Evolutionary conservation across 2,329 filamentous ascomycete genomes (phyloP).

Genomic region (Neonectria faginata): DNA sequence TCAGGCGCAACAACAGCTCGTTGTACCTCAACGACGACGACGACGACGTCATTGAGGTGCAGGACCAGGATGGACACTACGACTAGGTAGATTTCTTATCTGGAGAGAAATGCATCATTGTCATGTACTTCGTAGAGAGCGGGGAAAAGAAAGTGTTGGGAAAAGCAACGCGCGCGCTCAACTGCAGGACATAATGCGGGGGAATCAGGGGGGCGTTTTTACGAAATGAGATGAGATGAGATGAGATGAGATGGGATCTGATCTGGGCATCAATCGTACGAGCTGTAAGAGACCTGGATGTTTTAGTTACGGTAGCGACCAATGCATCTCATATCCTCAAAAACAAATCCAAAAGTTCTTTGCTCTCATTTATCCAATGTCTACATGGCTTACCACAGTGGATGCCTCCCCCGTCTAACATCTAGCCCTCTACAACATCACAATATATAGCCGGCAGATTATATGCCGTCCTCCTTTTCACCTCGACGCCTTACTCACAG

Average conservation of each 20-base stretch:
- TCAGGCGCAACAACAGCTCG: constrained; percentile 42
- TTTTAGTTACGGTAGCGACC: constrained; percentile 12
- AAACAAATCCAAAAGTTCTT: neutral
- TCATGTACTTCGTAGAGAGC: neutral
- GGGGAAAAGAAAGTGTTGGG: neutral
- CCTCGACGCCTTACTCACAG: constrained; percentile 59
- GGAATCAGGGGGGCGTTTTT: constrained; percentile 6
- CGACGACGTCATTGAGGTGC: constrained; percentile 44
- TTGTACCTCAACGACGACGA: constrained; percentile 46
- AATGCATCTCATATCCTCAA: constrained; percentile 8
- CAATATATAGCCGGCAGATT: neutral
- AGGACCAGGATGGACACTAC: constrained; percentile 42
- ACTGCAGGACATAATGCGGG: constrained; percentile 10
- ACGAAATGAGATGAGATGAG: constrained; percentile 18
- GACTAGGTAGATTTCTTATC: constrained; percentile 25
- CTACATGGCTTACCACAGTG: neutral
- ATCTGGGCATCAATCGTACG: constrained; percentile 9
- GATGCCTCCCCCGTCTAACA: neutral
- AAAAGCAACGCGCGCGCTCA: neutral
- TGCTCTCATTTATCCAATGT: neutral
- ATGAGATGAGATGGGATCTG: constrained; percentile 21
- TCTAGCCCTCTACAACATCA: constrained; percentile 8
- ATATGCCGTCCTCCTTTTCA: neutral
- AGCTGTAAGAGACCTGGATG: neutral
- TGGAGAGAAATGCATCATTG: neutral